Evolutionary conservation across 345 rosid genomes (phyloP), one percentile per base, ranked within the genome.

Genomic region (Jatropha curcas): DNA sequence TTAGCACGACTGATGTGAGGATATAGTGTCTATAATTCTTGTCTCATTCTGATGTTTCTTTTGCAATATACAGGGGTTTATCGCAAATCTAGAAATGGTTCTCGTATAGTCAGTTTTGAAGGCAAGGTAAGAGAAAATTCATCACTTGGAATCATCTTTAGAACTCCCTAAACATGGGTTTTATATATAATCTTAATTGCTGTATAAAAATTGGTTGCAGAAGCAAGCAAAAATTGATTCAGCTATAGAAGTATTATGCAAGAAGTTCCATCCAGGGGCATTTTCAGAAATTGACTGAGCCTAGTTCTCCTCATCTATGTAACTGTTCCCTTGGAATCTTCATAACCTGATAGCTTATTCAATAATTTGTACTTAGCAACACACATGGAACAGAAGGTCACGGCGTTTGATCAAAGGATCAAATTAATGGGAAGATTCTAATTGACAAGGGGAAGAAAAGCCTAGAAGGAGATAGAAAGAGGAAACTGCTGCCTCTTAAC

Each of bases 21-120:
- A 68, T 70, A 9, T 62, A 7, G 14, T 61, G 25, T 71, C 17
- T 68, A 65, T 34, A n/a, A 34, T 74, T 33, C 28, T 62, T 43
- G 57, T 41, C 75, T 74, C 46, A 82, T 74, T 46, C 17, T 50
- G 65, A n/a, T 77, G 71, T 59, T 75, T 53, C 57, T 25, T 75
- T 59, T 77, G 60, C 62, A 25, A 69, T 17, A 13, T 74, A 25
- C 75, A 95, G 99, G 89, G 28, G 88, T 90, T 71, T 83, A 88
- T 81, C 92, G 94, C 67, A 75, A 86, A 86, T 92, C 98, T 60
- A 86, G 97, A 78, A 72, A 74, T 37, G 97, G 89, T 67, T 84
- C 92, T 62, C 88, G 90, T 1, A 45, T 88, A 51, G 78, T 95
- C 55, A 78, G 77, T 70, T 80, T 95, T 39, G 79, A 87, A 73